A percentile compares a stretch with the other conserved stretches of the same genome.
Conservation (phyloP, 2,329 filamentous ascomycete species). For the Cladophialophora psammophila region DNA sequence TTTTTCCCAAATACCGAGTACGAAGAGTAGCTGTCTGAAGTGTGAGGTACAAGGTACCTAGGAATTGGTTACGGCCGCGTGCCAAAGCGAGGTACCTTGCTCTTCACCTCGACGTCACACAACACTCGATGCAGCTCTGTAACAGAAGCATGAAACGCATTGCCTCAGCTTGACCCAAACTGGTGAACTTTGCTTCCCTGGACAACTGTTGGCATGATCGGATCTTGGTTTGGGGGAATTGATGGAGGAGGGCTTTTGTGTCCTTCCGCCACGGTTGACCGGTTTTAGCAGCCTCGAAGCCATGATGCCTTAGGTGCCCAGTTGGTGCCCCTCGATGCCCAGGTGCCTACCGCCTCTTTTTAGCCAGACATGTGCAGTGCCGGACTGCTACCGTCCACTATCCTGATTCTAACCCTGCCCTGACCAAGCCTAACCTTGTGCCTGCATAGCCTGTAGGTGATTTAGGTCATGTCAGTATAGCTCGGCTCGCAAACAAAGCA, state of each 20-base stretch:
- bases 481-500: slow-evolving; percentile 7
- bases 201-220: not conserved
- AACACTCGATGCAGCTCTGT: not conserved
- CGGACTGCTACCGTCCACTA: slow-evolving; percentile 5
- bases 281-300: slow-evolving; percentile 15
- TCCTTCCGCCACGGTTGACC: slow-evolving; percentile 9
- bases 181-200: not conserved
- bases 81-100: slow-evolving; percentile 4
- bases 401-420: not conserved
- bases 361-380: slow-evolving; percentile 12
- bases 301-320: not conserved
- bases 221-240: not conserved
- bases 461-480: slow-evolving; percentile 10
- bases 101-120: not conserved
- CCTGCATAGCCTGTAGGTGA: slow-evolving; percentile 5
- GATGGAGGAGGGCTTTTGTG: slow-evolving; percentile 5
- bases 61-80: not conserved
- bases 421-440: not conserved
- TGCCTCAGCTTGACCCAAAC: not conserved
- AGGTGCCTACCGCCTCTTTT: not conserved
- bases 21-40: not conserved
- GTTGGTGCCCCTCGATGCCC: not conserved
- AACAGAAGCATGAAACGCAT: no score
- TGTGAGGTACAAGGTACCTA: slow-evolving; percentile 5
- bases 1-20: not conserved